phyloP scores from a whole-genome alignment of 352 stramenopile genomes.

The Phytophthora constricta region DNA sequence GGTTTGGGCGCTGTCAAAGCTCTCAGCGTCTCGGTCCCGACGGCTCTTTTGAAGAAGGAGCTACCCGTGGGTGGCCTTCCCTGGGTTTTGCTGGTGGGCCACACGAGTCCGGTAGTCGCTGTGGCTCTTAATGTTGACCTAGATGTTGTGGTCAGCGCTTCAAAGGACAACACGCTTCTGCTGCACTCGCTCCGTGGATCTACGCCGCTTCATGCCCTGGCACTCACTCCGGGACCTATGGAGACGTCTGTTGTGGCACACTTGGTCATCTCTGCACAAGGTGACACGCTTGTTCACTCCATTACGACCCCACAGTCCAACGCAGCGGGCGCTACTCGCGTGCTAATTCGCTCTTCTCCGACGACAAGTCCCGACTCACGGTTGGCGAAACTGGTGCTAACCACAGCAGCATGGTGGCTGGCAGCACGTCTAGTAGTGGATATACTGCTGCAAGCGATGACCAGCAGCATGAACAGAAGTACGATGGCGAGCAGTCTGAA shows the following conservation, averaged over 20 bases:
- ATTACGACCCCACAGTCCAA: slow-evolving; percentile 50
- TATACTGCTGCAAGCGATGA: slow-evolving; percentile 35
- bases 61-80: slow-evolving; percentile 77
- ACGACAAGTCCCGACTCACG: slow-evolving; percentile 52
- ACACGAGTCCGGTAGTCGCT: slow-evolving; percentile 79
- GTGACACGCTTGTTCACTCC: slow-evolving; percentile 75
- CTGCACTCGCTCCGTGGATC: slow-evolving; percentile 80
- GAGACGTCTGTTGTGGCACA: slow-evolving; percentile 63
- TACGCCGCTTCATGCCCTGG: slow-evolving; percentile 76
- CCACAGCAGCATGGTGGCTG: slow-evolving; percentile 47
- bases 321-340: slow-evolving; percentile 43
- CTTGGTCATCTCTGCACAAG: slow-evolving; percentile 77
- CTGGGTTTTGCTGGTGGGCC: slow-evolving; percentile 81
- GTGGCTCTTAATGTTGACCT: slow-evolving; percentile 85
- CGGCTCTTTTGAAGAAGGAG: slow-evolving; percentile 89
- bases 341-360: slow-evolving; percentile 47
- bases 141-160: slow-evolving; percentile 84
- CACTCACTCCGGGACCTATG: slow-evolving; percentile 56
- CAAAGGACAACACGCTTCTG: slow-evolving; percentile 75
- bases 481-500: slow-evolving; percentile 65
- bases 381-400: slow-evolving; percentile 36
- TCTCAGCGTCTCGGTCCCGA: slow-evolving; percentile 77
- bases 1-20: slow-evolving; percentile 85
- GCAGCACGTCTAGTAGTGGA: slow-evolving; percentile 41
- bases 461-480: slow-evolving; percentile 29